phyloP scores from a whole-genome alignment of 371 early-diverging fungal species.

The Saksenaea oblongispora region DNA sequence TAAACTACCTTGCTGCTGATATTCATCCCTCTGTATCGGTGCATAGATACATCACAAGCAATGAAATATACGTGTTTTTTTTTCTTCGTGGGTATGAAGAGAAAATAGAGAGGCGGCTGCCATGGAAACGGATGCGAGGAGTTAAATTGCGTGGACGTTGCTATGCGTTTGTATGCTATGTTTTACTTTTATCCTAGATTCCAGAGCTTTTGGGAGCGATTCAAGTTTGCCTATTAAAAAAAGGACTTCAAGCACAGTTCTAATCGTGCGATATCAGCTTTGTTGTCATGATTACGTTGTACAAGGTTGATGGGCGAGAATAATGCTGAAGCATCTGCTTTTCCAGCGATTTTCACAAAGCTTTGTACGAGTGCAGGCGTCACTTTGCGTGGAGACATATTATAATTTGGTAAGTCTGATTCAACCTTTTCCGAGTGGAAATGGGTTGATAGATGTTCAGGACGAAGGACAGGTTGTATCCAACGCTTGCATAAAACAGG shows the following conservation, averaged over 20 bases:
- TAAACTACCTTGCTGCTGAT: too few species aligned
- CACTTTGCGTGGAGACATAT: constrained; percentile 73
- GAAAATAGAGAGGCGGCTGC: too few species aligned
- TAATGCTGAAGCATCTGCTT: constrained; percentile 30
- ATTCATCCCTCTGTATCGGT: too few species aligned
- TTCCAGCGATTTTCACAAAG: constrained; percentile 63
- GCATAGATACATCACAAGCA: too few species aligned
- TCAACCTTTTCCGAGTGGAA: constrained; percentile 74
- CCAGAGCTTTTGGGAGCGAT: not conserved
- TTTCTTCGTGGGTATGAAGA: too few species aligned
- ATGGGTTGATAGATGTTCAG: constrained; percentile 51
- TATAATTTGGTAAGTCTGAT: constrained; percentile 77
- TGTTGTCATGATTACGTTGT: constrained; percentile 14
- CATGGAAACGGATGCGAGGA: too few species aligned
- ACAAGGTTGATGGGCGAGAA: constrained; percentile 22
- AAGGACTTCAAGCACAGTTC: not conserved
- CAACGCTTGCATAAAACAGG: constrained; percentile 80
- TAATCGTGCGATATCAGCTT: constrained; percentile 1
- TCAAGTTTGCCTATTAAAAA: not conserved
- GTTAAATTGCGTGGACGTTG: too few species aligned
- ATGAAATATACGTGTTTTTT: too few species aligned
- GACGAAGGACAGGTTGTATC: constrained; percentile 59
- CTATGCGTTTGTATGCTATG: too few species aligned
- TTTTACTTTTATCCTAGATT: not conserved
- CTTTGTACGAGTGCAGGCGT: constrained; percentile 67